Conservation (phyloP, 805 yeast genomes). For the Schizosaccharomyces octosporus region DNA sequence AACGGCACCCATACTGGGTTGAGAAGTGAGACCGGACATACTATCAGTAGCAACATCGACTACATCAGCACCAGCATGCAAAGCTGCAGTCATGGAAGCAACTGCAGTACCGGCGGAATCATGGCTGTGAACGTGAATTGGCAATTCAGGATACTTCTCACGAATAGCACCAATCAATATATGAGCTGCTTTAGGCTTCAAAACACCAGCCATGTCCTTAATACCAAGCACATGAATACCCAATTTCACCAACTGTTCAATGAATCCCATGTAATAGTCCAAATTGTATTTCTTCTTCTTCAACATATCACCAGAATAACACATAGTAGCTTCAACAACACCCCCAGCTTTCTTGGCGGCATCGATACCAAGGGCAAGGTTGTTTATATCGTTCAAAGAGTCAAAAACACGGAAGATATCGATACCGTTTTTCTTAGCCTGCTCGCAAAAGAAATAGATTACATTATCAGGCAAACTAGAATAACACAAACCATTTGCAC, state of each 20-base stretch:
- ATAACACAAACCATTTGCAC: constrained; percentile 98
- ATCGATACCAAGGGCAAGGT: constrained; percentile 86
- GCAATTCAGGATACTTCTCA: constrained; percentile 69
- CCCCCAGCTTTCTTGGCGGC: constrained; percentile 98
- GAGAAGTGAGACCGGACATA: constrained; percentile 95
- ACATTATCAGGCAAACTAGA: constrained; percentile 96
- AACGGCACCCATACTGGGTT: constrained; percentile 83
- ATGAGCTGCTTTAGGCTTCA: constrained; percentile 84
- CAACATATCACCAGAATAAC: constrained; percentile 98
- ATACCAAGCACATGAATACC: constrained; percentile 95
- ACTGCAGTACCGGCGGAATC: constrained; percentile 99
- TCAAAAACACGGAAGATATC: constrained; percentile 96
- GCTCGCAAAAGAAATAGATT: constrained; percentile 83
- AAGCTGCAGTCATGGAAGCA: constrained; percentile 85
- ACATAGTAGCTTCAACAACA: constrained; percentile 92
- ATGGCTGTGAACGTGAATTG: constrained; percentile 96
- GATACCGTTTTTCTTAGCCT: constrained; percentile 88
- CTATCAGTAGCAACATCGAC: constrained; percentile 95
- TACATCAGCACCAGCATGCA: constrained; percentile 89
- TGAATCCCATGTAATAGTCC: constrained; percentile 62
- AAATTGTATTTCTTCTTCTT: constrained; percentile 89
- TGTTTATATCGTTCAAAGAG: constrained; percentile 89
- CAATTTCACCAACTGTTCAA: constrained; percentile 63
- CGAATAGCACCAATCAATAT: constrained; percentile 59
- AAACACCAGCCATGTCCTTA: constrained; percentile 98